A percentile compares a stretch with the other conserved stretches of the same genome.
Evolutionary conservation across 2,329 filamentous ascomycete genomes (phyloP).

Genomic region (Ophiostoma fasciatum): DNA sequence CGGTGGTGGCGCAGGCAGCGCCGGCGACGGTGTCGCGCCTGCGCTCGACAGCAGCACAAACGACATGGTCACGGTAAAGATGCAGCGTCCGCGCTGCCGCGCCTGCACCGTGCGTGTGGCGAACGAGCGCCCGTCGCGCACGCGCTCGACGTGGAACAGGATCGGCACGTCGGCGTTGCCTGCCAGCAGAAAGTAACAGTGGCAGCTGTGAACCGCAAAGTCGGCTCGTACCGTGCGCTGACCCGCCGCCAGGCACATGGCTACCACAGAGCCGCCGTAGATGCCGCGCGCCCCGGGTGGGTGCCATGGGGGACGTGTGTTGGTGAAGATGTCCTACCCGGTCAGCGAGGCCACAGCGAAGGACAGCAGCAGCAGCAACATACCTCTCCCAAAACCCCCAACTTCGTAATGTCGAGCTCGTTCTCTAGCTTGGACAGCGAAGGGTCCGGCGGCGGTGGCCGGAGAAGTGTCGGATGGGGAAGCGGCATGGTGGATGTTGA

Average conservation of each 20-base stretch:
- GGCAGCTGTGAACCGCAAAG: conserved; percentile 87
- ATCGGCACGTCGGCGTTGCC: conserved; percentile 75
- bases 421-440: conserved; percentile 76
- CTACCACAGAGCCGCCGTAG: conserved; percentile 86
- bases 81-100: conserved; percentile 70
- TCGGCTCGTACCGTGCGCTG: conserved; percentile 70
- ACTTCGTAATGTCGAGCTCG: conserved; percentile 69
- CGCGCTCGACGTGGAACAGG: conserved; percentile 86
- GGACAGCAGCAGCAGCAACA: conserved; percentile 16
- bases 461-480: conserved; percentile 44
- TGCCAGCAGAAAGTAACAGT: conserved; percentile 96
- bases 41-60: conserved; percentile 54
- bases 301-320: conserved; percentile 82
- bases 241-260: conserved; percentile 76
- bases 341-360: neutral
- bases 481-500: conserved; percentile 3
- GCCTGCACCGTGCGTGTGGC: conserved; percentile 94
- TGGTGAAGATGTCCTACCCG: conserved; percentile 67
- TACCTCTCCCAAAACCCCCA: conserved; percentile 61
- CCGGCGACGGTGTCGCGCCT: conserved; percentile 53
- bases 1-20: conserved; percentile 26
- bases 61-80: conserved; percentile 90
- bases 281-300: conserved; percentile 84
- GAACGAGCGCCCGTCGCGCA: conserved; percentile 80
- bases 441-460: conserved; percentile 57